Evolutionary conservation across 352 stramenopile genomes (phyloP).

Genomic region (Pythium biforme): DNA sequence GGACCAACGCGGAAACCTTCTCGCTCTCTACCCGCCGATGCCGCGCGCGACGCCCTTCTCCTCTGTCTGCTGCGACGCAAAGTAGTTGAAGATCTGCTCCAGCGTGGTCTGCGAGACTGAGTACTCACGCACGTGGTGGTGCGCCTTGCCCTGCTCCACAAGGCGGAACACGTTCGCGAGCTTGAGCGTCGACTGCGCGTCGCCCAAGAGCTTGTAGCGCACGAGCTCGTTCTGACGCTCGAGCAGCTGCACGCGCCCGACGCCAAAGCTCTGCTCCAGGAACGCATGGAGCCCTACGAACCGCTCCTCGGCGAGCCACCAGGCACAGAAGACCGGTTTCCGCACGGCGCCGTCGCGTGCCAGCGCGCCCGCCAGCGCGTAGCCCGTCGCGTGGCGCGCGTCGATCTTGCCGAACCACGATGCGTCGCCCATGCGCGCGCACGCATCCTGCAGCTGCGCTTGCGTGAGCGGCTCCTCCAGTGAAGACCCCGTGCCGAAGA

Average conservation of each 20-base stretch:
- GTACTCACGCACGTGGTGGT: slow-evolving; percentile 67
- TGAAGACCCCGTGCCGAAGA: background rate
- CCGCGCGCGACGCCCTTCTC: slow-evolving; percentile 24
- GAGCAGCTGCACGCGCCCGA: slow-evolving; percentile 20
- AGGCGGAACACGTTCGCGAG: slow-evolving; percentile 47
- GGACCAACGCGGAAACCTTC: too few species aligned
- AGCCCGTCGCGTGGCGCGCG: slow-evolving; percentile 60
- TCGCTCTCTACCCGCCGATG: background rate
- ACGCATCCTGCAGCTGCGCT: slow-evolving; percentile 40
- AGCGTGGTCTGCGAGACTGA: slow-evolving; percentile 79
- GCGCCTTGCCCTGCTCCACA: slow-evolving; percentile 43
- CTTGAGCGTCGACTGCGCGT: slow-evolving; percentile 20
- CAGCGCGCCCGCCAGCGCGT: slow-evolving; percentile 50
- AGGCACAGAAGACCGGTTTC: slow-evolving; percentile 50
- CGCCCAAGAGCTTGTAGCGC: slow-evolving; percentile 30
- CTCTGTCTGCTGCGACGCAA: slow-evolving; percentile 49
- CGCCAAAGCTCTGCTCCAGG: slow-evolving; percentile 25
- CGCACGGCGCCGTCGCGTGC: slow-evolving; percentile 49
- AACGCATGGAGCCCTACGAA: slow-evolving; percentile 33
- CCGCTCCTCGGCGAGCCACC: slow-evolving; percentile 60
- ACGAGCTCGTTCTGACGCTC: slow-evolving; percentile 41
- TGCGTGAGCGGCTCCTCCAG: slow-evolving; percentile 19
- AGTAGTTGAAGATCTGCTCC: slow-evolving; percentile 88
- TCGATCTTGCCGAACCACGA: slow-evolving; percentile 43
- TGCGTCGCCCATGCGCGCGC: slow-evolving; percentile 39